Evolutionary conservation across 192 early-diverging fungal genomes (phyloP).

Genomic region (Gigaspora rosea): DNA sequence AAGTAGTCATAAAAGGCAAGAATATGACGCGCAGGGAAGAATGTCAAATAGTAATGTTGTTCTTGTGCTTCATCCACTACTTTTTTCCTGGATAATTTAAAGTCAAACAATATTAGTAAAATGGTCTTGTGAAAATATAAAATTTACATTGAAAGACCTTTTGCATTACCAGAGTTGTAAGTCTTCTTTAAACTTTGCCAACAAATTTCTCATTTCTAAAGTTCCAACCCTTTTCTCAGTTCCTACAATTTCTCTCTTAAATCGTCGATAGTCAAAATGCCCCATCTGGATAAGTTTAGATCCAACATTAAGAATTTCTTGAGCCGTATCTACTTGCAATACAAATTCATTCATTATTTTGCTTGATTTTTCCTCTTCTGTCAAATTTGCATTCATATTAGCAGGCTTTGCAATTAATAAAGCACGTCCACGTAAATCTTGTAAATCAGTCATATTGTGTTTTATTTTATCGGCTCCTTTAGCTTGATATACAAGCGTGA

Average conservation of each 20-base stretch:
- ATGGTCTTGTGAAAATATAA: neutral
- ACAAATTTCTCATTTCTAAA: constrained; percentile 16
- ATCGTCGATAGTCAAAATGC: constrained; percentile 32
- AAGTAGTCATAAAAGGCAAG: constrained; percentile 30
- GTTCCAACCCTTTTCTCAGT: too few relatives aligned
- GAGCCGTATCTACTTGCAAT: constrained; percentile 22
- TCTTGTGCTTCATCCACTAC: constrained; percentile 7
- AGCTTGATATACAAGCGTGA: neutral
- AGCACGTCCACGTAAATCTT: constrained; percentile 29
- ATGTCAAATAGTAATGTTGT: constrained; percentile 32
- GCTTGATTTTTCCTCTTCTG: neutral
- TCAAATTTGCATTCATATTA: neutral
- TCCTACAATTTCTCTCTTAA: neutral
- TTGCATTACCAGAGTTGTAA: constrained; percentile 15
- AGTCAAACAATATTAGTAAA: neutral
- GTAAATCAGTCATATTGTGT: constrained; percentile 1
- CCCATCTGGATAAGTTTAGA: constrained; percentile 24
- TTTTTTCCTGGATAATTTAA: neutral
- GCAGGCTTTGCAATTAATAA: constrained; percentile 20
- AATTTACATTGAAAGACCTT: neutral
- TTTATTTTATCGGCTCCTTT: neutral
- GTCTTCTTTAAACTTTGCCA: constrained; percentile 6
- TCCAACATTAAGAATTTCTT: constrained; percentile 26
- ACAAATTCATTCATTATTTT: constrained; percentile 25
- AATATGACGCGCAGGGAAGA: constrained; percentile 29